phyloP scores from a whole-genome alignment of 768 basidiomycete species.

The Lanmaoa rubissima region DNA sequence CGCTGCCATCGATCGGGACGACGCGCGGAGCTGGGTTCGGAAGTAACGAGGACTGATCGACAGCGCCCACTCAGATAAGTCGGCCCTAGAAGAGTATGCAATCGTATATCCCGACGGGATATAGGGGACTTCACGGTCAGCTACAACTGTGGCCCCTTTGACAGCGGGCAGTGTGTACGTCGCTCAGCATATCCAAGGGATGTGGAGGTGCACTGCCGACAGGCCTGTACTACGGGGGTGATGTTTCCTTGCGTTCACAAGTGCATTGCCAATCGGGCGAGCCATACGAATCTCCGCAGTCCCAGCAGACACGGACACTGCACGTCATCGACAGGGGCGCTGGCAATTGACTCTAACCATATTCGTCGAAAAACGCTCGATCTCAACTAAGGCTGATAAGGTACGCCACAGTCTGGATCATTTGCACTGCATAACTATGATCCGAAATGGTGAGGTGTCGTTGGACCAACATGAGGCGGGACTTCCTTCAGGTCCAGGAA shows the following conservation, averaged over 20 bases:
- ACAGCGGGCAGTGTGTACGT: neutral
- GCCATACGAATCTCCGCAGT: conserved; percentile 1
- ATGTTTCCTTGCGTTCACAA: neutral
- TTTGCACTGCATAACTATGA: conserved; percentile 8
- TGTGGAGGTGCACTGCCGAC: neutral
- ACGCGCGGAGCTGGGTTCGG: conserved; percentile 19
- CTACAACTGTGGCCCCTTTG: neutral
- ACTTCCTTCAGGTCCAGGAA: neutral
- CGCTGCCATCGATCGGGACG: conserved; percentile 18
- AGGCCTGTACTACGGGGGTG: neutral
- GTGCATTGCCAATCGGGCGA: neutral
- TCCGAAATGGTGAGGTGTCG: conserved; percentile 4
- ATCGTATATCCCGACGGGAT: neutral
- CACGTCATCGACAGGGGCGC: conserved; percentile 11
- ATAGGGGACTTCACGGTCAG: neutral
- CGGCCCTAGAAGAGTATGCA: neutral
- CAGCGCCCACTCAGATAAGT: conserved; percentile 1
- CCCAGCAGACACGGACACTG: neutral
- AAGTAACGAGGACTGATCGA: conserved; percentile 2
- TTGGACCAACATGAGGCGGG: neutral
- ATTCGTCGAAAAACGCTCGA: conserved; percentile 4
- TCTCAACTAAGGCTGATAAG: conserved; percentile 9
- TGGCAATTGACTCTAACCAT: conserved; percentile 3
- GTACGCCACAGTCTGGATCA: neutral
- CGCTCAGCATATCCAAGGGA: neutral